These are phyloP conservation scores for Talaromyces sp. DNA, from an alignment of 2,329 filamentous ascomycete species.

Conservation along the genomic window DNA sequence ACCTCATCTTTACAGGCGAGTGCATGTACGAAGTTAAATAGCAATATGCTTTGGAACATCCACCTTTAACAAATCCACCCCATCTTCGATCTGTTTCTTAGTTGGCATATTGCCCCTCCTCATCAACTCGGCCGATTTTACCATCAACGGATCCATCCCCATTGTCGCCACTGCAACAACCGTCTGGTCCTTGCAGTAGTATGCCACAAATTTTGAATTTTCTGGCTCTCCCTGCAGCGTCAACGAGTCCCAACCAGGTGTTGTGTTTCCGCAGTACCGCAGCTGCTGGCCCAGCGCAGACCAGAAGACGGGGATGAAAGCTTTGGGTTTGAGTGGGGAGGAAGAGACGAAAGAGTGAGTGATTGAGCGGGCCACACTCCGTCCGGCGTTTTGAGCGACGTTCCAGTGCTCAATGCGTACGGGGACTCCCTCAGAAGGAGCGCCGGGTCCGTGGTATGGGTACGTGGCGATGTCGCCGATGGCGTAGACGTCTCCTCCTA, in stretches of 20 bases:
- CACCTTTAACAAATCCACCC: constrained; percentile 36
- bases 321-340: constrained; percentile 47
- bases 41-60: constrained; percentile 19
- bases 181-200: constrained; percentile 78
- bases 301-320: constrained; percentile 95
- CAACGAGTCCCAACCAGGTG: constrained; percentile 77
- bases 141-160: constrained; percentile 82
- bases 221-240: constrained; percentile 71
- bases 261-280: constrained; percentile 86
- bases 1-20: too few relatives aligned
- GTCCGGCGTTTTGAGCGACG: constrained; percentile 88
- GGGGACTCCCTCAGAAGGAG: constrained; percentile 55
- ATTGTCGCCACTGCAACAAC: constrained; percentile 89
- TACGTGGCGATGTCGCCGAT: constrained; percentile 94
- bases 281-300: constrained; percentile 84
- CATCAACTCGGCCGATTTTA: constrained; percentile 80
- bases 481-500: constrained; percentile 74
- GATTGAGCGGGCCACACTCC: constrained; percentile 72
- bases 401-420: constrained; percentile 97
- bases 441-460: constrained; percentile 86
- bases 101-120: constrained; percentile 70
- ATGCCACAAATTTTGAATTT: constrained; percentile 78
- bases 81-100: constrained; percentile 67
- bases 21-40: constrained; percentile 9
- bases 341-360: constrained; percentile 40